Percentiles rank a stretch among this genome's conserved stretches.
These are phyloP conservation scores for Danielozyma ontarioensis DNA, from an alignment of 805 yeast species.

Conservation along the genomic window DNA sequence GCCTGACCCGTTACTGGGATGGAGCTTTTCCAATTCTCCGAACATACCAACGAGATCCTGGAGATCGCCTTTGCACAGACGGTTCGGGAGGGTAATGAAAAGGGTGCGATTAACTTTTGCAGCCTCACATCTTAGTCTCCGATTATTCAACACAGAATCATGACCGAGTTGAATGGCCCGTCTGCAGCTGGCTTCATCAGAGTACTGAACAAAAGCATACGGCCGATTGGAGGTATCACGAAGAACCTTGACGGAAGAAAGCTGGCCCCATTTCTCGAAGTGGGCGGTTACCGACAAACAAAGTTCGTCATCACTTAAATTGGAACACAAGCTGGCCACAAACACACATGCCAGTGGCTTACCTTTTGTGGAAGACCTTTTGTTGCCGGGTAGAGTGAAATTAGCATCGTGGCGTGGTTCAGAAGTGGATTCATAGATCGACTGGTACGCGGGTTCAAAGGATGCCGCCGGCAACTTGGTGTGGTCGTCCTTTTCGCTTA, in stretches of 20 bases:
- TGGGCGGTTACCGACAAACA: slow-evolving; percentile 63
- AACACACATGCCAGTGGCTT: slow-evolving; percentile 85
- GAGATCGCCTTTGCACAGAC: slow-evolving; percentile 27
- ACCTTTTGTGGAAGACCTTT: slow-evolving; percentile 33
- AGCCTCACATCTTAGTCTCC: slow-evolving; percentile 79
- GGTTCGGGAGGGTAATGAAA: slow-evolving; percentile 41
- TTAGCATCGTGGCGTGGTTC: too few species aligned
- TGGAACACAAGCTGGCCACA: slow-evolving; percentile 75
- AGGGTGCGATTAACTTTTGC: slow-evolving; percentile 90
- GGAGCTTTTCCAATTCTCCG: slow-evolving; percentile 75
- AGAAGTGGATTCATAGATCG: too few species aligned
- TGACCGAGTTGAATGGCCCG: slow-evolving; percentile 66
- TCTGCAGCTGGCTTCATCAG: slow-evolving; percentile 63
- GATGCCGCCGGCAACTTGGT: background rate
- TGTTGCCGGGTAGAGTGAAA: background rate
- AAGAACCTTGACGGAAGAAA: slow-evolving; percentile 72
- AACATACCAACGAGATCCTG: slow-evolving; percentile 39
- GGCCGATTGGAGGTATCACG: slow-evolving; percentile 80
- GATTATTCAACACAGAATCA: slow-evolving; percentile 62
- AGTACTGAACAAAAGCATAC: slow-evolving; percentile 88
- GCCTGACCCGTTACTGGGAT: slow-evolving; percentile 35
- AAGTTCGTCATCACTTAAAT: slow-evolving; percentile 64
- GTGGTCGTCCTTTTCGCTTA: background rate
- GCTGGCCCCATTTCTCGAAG: slow-evolving; percentile 66
- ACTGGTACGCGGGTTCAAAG: too few species aligned